Conservation (phyloP, 2,329 filamentous ascomycete species). For the Amauroascus niger region DNA sequence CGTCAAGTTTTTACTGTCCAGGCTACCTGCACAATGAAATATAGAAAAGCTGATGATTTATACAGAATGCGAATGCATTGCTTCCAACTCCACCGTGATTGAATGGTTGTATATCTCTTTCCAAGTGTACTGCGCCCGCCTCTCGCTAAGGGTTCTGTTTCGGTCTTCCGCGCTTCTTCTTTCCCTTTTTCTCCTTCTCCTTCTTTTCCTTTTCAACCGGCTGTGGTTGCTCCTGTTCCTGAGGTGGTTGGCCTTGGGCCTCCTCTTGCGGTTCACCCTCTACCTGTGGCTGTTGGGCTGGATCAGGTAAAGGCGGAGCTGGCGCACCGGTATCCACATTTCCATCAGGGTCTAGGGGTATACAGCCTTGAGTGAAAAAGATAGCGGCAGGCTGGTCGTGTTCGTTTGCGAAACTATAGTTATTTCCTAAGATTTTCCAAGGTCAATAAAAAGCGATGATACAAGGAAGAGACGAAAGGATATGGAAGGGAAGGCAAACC, state of each 20-base stretch:
- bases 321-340: slow-evolving; percentile 18
- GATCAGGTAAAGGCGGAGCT: slow-evolving; percentile 14
- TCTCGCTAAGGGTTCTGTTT: slow-evolving; percentile 9
- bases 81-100: background rate
- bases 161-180: slow-evolving; percentile 14
- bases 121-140: background rate
- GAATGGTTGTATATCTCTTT: background rate
- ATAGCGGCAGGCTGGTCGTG: slow-evolving; percentile 61
- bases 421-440: slow-evolving; percentile 58
- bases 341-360: slow-evolving; percentile 33
- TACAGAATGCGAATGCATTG: background rate
- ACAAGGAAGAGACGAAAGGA: background rate
- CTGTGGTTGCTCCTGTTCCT: slow-evolving; percentile 1
- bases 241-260: background rate
- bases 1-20: background rate
- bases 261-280: background rate
- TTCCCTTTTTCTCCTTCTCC: slow-evolving; percentile 11
- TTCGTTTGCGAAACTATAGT: slow-evolving; percentile 83
- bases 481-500: slow-evolving; percentile 49
- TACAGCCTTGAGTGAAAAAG: slow-evolving; percentile 88
- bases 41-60: background rate
- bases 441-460: background rate
- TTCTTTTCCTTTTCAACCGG: background rate
- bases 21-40: background rate
- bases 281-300: background rate